Evolutionary conservation across 2,329 filamentous ascomycete genomes (phyloP), one percentile per base, ranked within the genome.

Genomic region (Colletotrichum truncatum): DNA sequence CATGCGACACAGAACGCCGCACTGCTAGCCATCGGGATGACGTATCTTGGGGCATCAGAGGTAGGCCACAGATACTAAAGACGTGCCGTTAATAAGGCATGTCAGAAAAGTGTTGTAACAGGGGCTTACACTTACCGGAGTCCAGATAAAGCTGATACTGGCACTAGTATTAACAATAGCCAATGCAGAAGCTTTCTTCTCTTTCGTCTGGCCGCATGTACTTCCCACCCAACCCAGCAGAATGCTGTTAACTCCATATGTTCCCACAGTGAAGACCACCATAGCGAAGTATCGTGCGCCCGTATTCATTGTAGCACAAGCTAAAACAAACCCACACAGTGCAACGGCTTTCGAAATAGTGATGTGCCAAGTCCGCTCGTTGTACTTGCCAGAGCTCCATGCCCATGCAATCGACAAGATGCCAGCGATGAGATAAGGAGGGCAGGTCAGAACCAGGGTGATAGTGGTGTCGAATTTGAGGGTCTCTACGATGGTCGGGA

Each of bases 301-400:
- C 1, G 71, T 65, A 46, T 71, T 71, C 57, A 71, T 77, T 76
- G 59, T 82, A 78, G 28, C 64, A 30, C 68, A 69, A 2, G 68
- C 67, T 26, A 70, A 26, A 10, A 64, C 57, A 16, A 69, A 71
- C 1, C 57, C 18, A 72, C 69, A 61, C 0, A 82, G 73, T 1
- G 81, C 82, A 16, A 80, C 65, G 3, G 72, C 48, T 54, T 83
- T 82, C 4, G 78, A 77, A 7, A 76, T 67, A 1, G 80, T 82
- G 14, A 81, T 79, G 53, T 84, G 82, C 80, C 80, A 83, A 1
- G 80, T 83, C 28, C 81, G 74, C 66, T 84, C 82, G 58, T 84
- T 81, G 70, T 78, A 77, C 5, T 74, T 75, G 0, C 82, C 84
- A 0, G 66, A 67, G 7, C 34, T 46, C 62, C 66, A 67, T n/a